These are phyloP conservation scores for Coemansia sp. DNA, from an alignment of 192 early-diverging fungal species.

Conservation along the genomic window DNA sequence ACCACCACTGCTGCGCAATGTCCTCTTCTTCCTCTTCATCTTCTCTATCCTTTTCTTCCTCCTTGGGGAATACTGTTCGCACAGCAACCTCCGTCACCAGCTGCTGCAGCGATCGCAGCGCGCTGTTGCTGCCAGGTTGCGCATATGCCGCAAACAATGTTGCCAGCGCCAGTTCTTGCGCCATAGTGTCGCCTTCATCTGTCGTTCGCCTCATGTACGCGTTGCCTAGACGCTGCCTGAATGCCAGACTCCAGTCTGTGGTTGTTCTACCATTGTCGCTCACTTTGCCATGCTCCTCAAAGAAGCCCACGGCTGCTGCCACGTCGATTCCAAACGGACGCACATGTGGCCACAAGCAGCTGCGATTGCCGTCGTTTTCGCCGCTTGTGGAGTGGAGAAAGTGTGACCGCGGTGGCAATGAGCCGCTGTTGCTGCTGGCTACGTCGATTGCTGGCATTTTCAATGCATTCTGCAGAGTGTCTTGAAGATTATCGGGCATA, in stretches of 20 bases:
- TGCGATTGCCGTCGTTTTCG: neutral
- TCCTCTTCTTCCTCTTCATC: neutral
- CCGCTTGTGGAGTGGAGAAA: neutral
- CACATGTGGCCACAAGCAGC: neutral
- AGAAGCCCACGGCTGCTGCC: constrained; percentile 20
- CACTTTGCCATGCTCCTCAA: neutral
- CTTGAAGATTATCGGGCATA: too few relatives aligned
- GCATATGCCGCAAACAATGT: constrained; percentile 13
- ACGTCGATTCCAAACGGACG: constrained; percentile 27
- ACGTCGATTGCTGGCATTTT: neutral
- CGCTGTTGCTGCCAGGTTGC: neutral
- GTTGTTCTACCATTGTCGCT: neutral
- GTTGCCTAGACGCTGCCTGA: neutral
- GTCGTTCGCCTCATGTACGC: neutral
- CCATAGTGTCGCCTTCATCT: neutral
- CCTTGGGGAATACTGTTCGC: neutral
- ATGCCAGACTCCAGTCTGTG: neutral
- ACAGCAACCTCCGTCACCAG: constrained; percentile 18
- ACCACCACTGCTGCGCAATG: constrained; percentile 16
- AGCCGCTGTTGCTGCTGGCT: neutral
- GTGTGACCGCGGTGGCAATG: neutral
- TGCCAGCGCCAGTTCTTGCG: constrained; percentile 21
- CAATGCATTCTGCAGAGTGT: too few relatives aligned
- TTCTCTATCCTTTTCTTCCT: neutral
- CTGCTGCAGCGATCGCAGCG: constrained; percentile 4